Base-by-base conservation (phyloP, 768 basidiomycete genomes). In the Nidularia pulvinata region DNA sequence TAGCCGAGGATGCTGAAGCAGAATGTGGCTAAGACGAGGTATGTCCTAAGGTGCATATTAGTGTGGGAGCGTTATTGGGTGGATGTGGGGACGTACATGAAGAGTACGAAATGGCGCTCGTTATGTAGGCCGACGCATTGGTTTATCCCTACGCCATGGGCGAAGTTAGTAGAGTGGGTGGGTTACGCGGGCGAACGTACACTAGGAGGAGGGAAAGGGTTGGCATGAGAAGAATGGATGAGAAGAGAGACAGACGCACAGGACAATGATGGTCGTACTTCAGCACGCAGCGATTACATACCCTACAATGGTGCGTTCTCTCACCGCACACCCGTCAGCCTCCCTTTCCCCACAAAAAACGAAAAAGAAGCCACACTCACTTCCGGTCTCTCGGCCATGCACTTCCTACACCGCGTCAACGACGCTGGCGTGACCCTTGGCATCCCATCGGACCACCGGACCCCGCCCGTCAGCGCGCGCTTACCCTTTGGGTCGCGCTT, bases 71-170 rank as follows among this genome's bases (percentile, higher is more conserved):
- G 25, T 25, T 4, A 4, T 25, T 1, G 25, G 25, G 4, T 25
- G 25, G 25, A 25, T 1, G 25, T 47, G 14, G 39, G 34, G 6
- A 71, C 87, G 52, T 57, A 92, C 93, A 98, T 89, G 80, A 98
- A 99, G 46, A 98, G 74, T 37, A 96, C 81, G 61, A 99, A 99
- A 71, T 98, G 94, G 0, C 96, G 86, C 65, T 98, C 95, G 61
- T 98, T 99, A 65, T 96, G 79, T 6, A 98, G 68, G 9, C 96
- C 96, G 44, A 99, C 96, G 65, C 96, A 98, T 82, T 94, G 93
- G 68, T 98, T 98, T 48, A 98, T 85, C 95, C 95, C 93, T 95
- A 9, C 13, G 10, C 46, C 6, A 35, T 48, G 55, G 47, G 47
- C n/a, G 52, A 34, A 51, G 39, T 14, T 25, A 7, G 44, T 33